phyloP scores from a whole-genome alignment of 192 early-diverging fungal species.

The Backusella liffmaniae region DNA sequence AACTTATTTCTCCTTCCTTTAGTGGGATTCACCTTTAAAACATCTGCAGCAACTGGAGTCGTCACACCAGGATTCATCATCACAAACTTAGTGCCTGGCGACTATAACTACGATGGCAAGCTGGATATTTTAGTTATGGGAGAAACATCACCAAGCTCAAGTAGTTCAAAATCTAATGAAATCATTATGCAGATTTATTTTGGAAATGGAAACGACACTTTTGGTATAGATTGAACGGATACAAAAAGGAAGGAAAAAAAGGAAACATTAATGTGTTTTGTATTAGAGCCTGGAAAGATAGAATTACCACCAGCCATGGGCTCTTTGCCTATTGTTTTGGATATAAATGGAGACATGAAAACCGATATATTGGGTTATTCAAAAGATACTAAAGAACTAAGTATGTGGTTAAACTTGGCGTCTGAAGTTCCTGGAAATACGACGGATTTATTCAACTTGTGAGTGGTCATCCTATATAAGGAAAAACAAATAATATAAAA shows the following conservation, averaged over 20 bases:
- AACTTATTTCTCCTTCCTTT: neutral
- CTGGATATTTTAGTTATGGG: conserved; percentile 84
- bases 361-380: conserved; percentile 57
- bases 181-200: conserved; percentile 69
- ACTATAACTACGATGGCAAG: conserved; percentile 88
- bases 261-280: neutral
- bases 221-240: conserved; percentile 28
- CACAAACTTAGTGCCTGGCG: conserved; percentile 79
- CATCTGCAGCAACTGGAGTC: conserved; percentile 19
- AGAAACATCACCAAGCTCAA: conserved; percentile 28
- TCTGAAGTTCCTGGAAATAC: conserved; percentile 18
- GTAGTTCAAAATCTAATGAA: conserved; percentile 29
- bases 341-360: conserved; percentile 60
- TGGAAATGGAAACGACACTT: conserved; percentile 65
- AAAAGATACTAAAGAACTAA: conserved; percentile 36
- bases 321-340: conserved; percentile 61
- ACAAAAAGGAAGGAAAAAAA: neutral
- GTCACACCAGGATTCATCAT: conserved; percentile 46
- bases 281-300: conserved; percentile 37
- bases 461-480: neutral
- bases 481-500: neutral
- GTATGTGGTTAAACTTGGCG: conserved; percentile 47
- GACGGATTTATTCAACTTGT: conserved; percentile 27
- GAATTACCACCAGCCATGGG: conserved; percentile 39
- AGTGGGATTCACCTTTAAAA: conserved; percentile 31